These are phyloP conservation scores for Penicillium crystallinum DNA, from an alignment of 495 filamentous ascomycete genomes.

Conservation along the genomic window DNA sequence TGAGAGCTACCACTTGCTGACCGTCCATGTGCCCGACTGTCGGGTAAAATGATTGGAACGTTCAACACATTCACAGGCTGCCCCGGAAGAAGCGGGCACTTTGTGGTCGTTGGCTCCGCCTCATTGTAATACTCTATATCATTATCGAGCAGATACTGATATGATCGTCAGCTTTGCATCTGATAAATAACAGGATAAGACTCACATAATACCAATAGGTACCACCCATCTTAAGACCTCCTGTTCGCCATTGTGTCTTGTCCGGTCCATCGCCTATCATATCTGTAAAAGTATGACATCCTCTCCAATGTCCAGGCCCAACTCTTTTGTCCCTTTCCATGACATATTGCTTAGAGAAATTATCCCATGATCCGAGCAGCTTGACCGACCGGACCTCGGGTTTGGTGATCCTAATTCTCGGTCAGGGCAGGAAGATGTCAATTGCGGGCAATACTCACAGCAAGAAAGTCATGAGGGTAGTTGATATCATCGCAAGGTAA, in stretches of 20 bases:
- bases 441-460: constrained; percentile 51
- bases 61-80: constrained; percentile 78
- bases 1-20: constrained; percentile 34
- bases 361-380: constrained; percentile 89
- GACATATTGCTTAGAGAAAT: constrained; percentile 68
- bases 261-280: constrained; percentile 78
- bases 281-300: constrained; percentile 77
- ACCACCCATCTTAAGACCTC: constrained; percentile 85
- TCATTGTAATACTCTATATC: constrained; percentile 69
- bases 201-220: constrained; percentile 93
- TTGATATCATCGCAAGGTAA: constrained; percentile 54
- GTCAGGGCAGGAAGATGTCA: background rate
- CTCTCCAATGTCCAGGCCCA: constrained; percentile 70
- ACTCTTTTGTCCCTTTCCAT: constrained; percentile 73
- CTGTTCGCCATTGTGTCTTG: constrained; percentile 55
- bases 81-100: constrained; percentile 82
- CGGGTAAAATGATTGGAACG: constrained; percentile 63
- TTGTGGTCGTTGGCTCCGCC: constrained; percentile 61
- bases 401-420: constrained; percentile 40
- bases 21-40: constrained; percentile 36
- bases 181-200: background rate
- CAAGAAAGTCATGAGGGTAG: constrained; percentile 70
- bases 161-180: constrained; percentile 3
- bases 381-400: constrained; percentile 66
- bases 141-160: constrained; percentile 73